Conservation (phyloP, 2,329 filamentous ascomycete genomes). For the Penicillium rolfsii region DNA sequence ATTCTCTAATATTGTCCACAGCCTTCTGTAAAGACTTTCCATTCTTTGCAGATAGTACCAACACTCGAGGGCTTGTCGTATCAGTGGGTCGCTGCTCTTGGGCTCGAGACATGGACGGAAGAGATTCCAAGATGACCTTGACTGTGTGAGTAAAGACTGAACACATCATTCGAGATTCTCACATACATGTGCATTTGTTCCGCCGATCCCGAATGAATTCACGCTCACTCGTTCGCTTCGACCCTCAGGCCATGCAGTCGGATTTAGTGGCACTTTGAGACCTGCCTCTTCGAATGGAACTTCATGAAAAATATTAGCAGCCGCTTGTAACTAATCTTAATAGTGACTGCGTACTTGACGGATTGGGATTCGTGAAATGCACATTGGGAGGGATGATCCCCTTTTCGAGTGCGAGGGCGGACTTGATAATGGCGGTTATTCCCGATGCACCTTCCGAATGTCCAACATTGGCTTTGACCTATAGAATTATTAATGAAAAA, state of each 20-base stretch:
- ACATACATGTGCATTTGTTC: conserved; percentile 27
- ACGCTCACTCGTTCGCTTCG: conserved; percentile 16
- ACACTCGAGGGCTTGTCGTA: not conserved
- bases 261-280: conserved; percentile 13
- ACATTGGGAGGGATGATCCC: conserved; percentile 25
- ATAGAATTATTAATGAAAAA: not conserved
- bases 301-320: not conserved
- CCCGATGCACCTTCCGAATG: conserved; percentile 53
- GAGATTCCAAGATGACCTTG: conserved; percentile 17
- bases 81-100: not conserved
- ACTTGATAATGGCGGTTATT: conserved; percentile 50
- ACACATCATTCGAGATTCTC: conserved; percentile 8
- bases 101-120: not conserved
- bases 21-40: not conserved
- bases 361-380: conserved; percentile 39
- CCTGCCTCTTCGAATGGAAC: conserved; percentile 15
- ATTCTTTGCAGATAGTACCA: conserved; percentile 2
- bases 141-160: not conserved
- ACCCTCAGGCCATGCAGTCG: conserved; percentile 16
- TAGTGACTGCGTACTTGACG: conserved; percentile 14
- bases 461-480: conserved; percentile 48
- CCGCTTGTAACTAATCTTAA: not conserved
- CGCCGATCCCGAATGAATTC: conserved; percentile 29
- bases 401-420: conserved; percentile 47
- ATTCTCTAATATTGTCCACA: not conserved